Base-by-base conservation (phyloP, 2,329 filamentous ascomycete species). In the Elsinoe arachidis region DNA sequence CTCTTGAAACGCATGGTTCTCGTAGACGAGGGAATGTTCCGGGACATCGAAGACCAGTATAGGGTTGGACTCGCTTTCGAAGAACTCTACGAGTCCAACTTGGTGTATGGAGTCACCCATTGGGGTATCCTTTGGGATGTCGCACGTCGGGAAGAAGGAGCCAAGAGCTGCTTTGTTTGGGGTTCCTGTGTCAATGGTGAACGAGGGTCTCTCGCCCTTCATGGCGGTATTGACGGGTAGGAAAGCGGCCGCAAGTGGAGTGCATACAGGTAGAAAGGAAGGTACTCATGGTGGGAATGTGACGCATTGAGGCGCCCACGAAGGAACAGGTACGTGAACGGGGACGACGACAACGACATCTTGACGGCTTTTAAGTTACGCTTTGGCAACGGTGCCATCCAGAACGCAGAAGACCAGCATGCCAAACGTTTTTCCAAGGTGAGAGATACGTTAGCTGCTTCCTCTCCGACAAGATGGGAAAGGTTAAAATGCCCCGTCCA, bases 1-100 rank as follows among this genome's bases (percentile, higher is more conserved):
- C 11, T 56, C 54, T 56, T 47, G 54, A 23, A 69, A 57, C 7
- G 67, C 65, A 10, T 63, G 57, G 49, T 68, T 68, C 51, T 59
- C 61, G 58, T 69, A 69, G 7, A 23, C 34, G 1, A 55, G 47
- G 14, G 38, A 15, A 17, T 56, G 54, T 17, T 37, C 21, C 12
- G 23, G 4, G 21, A 49, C n/a, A 43, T 63, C 60, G 49, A 63
- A 43, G 19, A 60, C 53, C 21, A 63, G 57, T 21, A 57, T 55
- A 26, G 60, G 61, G 17, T 58, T 61, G 14, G 54, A 21, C 39
- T 63, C 62, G 19, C 51, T 19, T 3, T 61, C 56, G n/a, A 63
- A 52, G 17, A 56, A 62, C 30, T 55, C 57, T 4, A 55, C 19
- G 14, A 55, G 26, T 17, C 51, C 57, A 9, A 56, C 26, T 14